phyloP scores from a whole-genome alignment of 2,329 filamentous ascomycete species.

The Nothophaeocryptopus gaeumannii region DNA sequence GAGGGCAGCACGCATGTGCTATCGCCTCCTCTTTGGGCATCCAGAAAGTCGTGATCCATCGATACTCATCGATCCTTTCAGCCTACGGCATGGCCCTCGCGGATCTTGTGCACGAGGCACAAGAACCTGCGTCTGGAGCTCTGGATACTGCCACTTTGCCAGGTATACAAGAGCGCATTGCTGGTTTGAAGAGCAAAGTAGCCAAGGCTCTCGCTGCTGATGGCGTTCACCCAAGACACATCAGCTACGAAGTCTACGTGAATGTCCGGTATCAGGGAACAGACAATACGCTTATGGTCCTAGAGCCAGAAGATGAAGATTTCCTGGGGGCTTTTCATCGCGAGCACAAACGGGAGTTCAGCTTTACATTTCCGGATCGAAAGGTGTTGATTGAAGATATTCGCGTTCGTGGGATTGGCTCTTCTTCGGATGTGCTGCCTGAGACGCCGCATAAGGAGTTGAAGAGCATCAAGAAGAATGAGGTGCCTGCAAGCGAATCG shows the following conservation, averaged over 20 bases:
- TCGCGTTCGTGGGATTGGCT: conserved; percentile 31
- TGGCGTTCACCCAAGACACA: conserved; percentile 42
- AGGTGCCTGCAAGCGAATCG: conserved; percentile 64
- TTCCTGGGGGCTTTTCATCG: conserved; percentile 39
- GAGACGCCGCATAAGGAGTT: conserved; percentile 17
- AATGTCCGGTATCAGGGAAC: conserved; percentile 53
- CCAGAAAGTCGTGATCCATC: conserved; percentile 74
- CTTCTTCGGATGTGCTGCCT: conserved; percentile 12
- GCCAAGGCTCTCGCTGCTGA: conserved; percentile 41
- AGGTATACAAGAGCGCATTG: conserved; percentile 42
- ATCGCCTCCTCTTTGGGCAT: conserved; percentile 80
- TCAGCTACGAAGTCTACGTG: conserved; percentile 46
- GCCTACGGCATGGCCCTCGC: conserved; percentile 87
- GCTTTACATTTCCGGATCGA: conserved; percentile 38
- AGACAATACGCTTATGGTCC: conserved; percentile 50
- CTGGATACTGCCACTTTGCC: conserved; percentile 56
- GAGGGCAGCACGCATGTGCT: conserved; percentile 80
- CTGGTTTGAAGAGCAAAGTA: conserved; percentile 33
- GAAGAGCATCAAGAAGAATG: conserved; percentile 57
- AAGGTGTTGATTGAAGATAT: conserved; percentile 43
- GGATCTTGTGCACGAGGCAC: conserved; percentile 82
- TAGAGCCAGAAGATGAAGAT: conserved; percentile 37
- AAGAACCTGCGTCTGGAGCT: conserved; percentile 65
- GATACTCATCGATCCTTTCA: conserved; percentile 80
- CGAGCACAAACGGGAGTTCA: conserved; percentile 43